Base-by-base conservation (phyloP, 2,329 filamentous ascomycete genomes). In the Neonectria punicea region DNA sequence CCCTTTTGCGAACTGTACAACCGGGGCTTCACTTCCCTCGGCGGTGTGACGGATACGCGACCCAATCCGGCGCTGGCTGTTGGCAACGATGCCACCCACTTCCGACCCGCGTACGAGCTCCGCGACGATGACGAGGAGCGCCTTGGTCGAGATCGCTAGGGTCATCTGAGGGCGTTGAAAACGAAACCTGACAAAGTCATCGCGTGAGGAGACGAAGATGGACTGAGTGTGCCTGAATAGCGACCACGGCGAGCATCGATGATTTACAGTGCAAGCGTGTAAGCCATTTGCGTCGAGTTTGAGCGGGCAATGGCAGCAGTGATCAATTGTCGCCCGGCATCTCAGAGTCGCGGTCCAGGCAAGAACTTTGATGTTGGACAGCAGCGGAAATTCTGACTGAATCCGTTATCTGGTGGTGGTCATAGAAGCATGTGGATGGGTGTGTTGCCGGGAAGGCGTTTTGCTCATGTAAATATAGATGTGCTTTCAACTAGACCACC, bases 1-100 rank as follows among this genome's bases (percentile, higher is more conserved):
- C 89, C 90, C 5, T 99, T 97, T 76, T 98, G 96, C 79, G 81
- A 84, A 11, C 84, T 99, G 28, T 99, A 99, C 79, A 93, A 98
- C 77, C 84, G 77, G 70, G 95, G 95, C 10, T 98, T 96, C 80
- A 97, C 96, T 3, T 95, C 92, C 68, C 84, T 99, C n/a, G 96
- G 96, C 20, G 95, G 96, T 3, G 93, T 89, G 25, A 90, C 89
- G 61, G 93, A 99, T 80, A 99, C 96, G 2, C 87, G 92, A 69
- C 94, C 93, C 0, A 99, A 99, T 76, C 96, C 96, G 10, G 88
- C 87, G 39, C 80, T 97, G 73, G 86, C 83, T 67, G 73, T 70
- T 56, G 77, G 75, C 13, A 74, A 74, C 16, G 74, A 76, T 11
- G 76, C 71, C 25, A 78, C 75, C 41, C 77, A 74, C 16, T 95